A percentile compares a stretch with the other conserved stretches of the same genome.
Conservation (phyloP, 805 yeast species). For the Ogataea thermomethanolica region DNA sequence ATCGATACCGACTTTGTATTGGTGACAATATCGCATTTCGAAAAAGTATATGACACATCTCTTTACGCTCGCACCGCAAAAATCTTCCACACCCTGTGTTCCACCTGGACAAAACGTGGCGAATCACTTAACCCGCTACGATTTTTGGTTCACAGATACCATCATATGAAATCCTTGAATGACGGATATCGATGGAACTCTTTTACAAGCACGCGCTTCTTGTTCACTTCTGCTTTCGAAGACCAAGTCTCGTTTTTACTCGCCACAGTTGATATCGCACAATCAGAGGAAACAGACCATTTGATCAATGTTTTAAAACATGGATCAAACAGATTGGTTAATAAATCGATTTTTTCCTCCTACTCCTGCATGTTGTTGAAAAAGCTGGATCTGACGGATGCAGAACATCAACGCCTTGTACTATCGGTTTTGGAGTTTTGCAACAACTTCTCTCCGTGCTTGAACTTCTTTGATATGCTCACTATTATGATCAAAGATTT, state of each 20-base stretch:
- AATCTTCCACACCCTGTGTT: conserved; percentile 10
- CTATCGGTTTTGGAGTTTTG: conserved; percentile 9
- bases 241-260: conserved; percentile 7
- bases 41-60: not conserved
- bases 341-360: conserved; percentile 1
- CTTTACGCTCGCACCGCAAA: conserved; percentile 14
- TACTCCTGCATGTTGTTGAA: conserved; percentile 2
- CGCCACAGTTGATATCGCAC: not conserved
- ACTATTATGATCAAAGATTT: conserved; percentile 19
- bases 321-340: not conserved
- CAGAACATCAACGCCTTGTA: conserved; percentile 9
- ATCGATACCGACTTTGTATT: not conserved
- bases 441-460: not conserved
- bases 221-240: not conserved
- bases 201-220: not conserved
- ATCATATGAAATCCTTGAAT: not conserved
- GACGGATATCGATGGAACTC: conserved; percentile 7
- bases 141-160: conserved; percentile 4
- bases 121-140: conserved; percentile 3
- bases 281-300: not conserved
- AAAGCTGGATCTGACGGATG: not conserved
- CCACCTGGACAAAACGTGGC: conserved; percentile 1
- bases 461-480: conserved; percentile 20
- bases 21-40: conserved; percentile 1
- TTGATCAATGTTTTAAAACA: conserved; percentile 1